These are phyloP conservation scores for Tolypocladium sp. DNA, from an alignment of 2,329 filamentous ascomycete genomes.

Conservation along the genomic window DNA sequence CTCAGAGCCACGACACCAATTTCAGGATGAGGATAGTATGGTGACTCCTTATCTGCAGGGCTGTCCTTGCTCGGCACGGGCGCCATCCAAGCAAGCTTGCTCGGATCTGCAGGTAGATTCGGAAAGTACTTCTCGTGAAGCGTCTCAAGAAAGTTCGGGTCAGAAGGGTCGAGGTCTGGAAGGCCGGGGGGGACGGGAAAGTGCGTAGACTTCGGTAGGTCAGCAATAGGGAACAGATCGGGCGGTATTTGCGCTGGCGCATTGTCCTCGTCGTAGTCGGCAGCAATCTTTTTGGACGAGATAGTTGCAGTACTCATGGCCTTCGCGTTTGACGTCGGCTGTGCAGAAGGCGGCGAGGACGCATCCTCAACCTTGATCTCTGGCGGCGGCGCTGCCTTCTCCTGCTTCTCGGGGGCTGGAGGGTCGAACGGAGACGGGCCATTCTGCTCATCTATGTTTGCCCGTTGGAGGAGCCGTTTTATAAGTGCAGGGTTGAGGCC, in stretches of 20 bases:
- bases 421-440: constrained; percentile 34
- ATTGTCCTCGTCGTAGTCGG: constrained; percentile 31
- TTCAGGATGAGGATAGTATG: constrained; percentile 72
- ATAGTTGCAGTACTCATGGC: not conserved
- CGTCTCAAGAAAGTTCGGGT: constrained; percentile 72
- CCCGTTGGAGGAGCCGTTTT: constrained; percentile 64
- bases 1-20: constrained; percentile 71
- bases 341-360: constrained; percentile 10
- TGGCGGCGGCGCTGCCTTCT: constrained; percentile 11
- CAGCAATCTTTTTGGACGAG: constrained; percentile 16
- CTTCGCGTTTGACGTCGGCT: constrained; percentile 1
- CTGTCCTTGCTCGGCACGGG: constrained; percentile 57
- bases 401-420: constrained; percentile 10
- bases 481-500: constrained; percentile 67
- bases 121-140: constrained; percentile 94
- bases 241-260: constrained; percentile 29
- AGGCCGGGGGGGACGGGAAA: constrained; percentile 47
- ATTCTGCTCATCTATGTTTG: constrained; percentile 60
- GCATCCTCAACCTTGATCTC: constrained; percentile 26
- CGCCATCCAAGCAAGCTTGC: constrained; percentile 84
- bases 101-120: constrained; percentile 72
- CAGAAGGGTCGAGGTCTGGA: constrained; percentile 73
- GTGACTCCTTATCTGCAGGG: constrained; percentile 56
- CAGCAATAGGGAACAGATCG: constrained; percentile 32
- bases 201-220: constrained; percentile 40